These are phyloP conservation scores for Trametes cubensis DNA, from an alignment of 768 basidiomycete genomes.

Conservation along the genomic window DNA sequence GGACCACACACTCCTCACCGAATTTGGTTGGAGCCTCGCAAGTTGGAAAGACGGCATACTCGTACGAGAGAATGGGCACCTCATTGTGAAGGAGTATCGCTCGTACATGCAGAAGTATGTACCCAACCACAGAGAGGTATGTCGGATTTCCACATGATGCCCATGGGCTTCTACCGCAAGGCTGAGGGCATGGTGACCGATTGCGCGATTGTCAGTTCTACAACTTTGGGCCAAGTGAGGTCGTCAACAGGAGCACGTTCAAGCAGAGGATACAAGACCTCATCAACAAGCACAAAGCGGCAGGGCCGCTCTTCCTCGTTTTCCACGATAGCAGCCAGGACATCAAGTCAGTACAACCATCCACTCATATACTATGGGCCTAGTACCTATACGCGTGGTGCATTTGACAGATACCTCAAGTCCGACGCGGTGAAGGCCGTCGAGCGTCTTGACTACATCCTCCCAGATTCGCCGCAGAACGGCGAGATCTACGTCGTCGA, in stretches of 20 bases:
- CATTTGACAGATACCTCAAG: slow-evolving; percentile 51
- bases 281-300: slow-evolving; percentile 40
- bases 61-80: slow-evolving; percentile 61
- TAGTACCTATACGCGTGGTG: not conserved
- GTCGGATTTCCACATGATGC: not conserved
- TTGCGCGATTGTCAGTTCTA: slow-evolving; percentile 50
- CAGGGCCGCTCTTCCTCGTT: slow-evolving; percentile 73
- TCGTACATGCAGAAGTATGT: slow-evolving; percentile 67
- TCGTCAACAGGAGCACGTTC: slow-evolving; percentile 53
- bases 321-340: slow-evolving; percentile 83
- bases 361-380: not conserved
- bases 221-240: slow-evolving; percentile 64
- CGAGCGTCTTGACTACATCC: slow-evolving; percentile 50
- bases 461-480: slow-evolving; percentile 59
- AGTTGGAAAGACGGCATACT: slow-evolving; percentile 60
- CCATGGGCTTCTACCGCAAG: not conserved
- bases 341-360: slow-evolving; percentile 56
- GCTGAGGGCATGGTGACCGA: not conserved
- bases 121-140: slow-evolving; percentile 50
- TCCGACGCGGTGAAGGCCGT: slow-evolving; percentile 55
- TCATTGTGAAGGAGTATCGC: slow-evolving; percentile 67
- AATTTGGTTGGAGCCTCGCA: slow-evolving; percentile 76
- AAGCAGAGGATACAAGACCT: slow-evolving; percentile 54
- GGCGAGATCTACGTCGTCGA: slow-evolving; percentile 68
- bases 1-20: slow-evolving; percentile 73